Conservation (phyloP, 2,329 filamentous ascomycete genomes). For the Ciborinia camelliae region DNA sequence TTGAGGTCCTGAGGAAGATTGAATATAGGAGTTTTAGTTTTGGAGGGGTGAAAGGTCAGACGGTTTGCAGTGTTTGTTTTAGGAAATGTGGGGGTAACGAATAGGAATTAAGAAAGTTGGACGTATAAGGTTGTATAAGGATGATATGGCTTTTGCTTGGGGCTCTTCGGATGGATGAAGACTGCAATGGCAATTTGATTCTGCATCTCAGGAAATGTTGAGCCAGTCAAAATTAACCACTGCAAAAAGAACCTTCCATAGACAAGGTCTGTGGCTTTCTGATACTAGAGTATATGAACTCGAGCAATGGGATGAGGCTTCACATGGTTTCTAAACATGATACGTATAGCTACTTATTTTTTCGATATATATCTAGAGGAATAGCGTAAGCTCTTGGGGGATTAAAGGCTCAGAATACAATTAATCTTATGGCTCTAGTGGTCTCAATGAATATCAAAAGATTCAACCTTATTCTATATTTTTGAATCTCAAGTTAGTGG, state of each 20-base stretch:
- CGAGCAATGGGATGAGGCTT: no score
- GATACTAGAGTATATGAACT: not conserved
- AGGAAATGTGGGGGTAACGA: slow-evolving; percentile 41
- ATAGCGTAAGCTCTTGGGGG: no score
- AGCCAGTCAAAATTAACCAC: not conserved
- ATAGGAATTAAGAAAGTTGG: not conserved
- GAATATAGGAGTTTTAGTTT: slow-evolving; percentile 86
- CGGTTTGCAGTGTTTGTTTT: slow-evolving; percentile 85
- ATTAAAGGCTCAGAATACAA: no score
- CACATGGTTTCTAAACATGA: not conserved
- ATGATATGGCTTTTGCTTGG: not conserved
- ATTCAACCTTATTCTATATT: no score
- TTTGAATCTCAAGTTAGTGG: no score
- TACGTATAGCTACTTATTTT: no score
- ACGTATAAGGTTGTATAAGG: not conserved
- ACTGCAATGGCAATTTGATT: not conserved
- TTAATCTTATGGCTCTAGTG: no score
- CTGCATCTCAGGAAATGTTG: not conserved
- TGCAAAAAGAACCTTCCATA: no score
- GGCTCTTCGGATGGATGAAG: not conserved
- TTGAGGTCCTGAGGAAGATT: slow-evolving; percentile 61
- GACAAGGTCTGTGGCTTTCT: no score
- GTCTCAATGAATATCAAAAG: no score
- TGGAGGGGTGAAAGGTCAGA: slow-evolving; percentile 82
- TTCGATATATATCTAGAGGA: no score